phyloP scores from a whole-genome alignment of 2,329 filamentous ascomycete species.

The Colletotrichum lindemuthianum region DNA sequence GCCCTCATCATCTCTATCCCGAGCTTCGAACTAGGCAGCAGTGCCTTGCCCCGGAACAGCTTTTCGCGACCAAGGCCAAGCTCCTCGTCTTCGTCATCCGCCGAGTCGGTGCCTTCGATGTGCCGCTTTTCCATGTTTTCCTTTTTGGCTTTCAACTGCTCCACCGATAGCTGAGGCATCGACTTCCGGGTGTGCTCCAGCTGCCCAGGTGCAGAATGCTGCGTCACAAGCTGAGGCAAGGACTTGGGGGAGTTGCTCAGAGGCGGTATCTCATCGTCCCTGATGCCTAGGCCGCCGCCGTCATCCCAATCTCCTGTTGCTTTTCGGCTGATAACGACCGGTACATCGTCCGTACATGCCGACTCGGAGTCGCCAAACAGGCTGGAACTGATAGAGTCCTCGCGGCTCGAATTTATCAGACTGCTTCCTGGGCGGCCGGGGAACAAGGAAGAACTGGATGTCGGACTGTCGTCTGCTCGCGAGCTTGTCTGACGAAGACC shows the following conservation, averaged over 20 bases:
- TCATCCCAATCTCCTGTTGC: conserved; percentile 82
- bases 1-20: conserved; percentile 98
- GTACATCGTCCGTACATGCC: conserved; percentile 79
- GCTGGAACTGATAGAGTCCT: conserved; percentile 89
- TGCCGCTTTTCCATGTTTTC: conserved; percentile 79
- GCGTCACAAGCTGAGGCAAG: conserved; percentile 65
- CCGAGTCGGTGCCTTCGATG: conserved; percentile 82
- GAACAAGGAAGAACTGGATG: conserved; percentile 79
- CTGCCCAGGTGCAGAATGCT: conserved; percentile 72
- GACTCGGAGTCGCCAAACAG: conserved; percentile 89
- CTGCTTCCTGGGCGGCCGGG: conserved; percentile 77
- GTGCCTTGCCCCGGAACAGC: conserved; percentile 64
- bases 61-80: conserved; percentile 64
- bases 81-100: conserved; percentile 95
- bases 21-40: conserved; percentile 83
- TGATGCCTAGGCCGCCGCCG: conserved; percentile 82
- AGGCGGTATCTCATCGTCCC: conserved; percentile 63
- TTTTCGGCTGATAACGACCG: conserved; percentile 79
- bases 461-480: conserved; percentile 82
- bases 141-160: conserved; percentile 78
- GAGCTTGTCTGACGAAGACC: conserved; percentile 72
- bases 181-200: conserved; percentile 61
- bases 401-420: conserved; percentile 81
- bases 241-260: conserved; percentile 51
- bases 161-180: conserved; percentile 72